phyloP scores from a whole-genome alignment of 1,284 basidiomycete genomes.

The Abortiporus biennis region DNA sequence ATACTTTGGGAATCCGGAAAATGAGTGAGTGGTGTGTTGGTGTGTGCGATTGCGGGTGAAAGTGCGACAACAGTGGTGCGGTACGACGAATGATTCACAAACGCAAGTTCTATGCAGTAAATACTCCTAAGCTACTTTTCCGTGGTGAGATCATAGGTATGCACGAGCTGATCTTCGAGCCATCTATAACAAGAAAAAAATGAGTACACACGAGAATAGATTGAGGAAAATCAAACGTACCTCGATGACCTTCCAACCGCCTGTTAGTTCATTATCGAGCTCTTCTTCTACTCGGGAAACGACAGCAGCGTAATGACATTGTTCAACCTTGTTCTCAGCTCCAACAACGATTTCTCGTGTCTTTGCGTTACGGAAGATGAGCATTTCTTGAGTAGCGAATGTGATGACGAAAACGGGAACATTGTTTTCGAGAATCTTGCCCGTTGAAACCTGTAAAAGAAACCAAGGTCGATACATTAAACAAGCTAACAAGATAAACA shows the following conservation, averaged over 20 bases:
- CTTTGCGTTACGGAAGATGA: conserved; percentile 88
- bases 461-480: background rate
- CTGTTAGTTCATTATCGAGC: conserved; percentile 87
- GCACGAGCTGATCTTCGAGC: conserved; percentile 34
- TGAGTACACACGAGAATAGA: background rate
- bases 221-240: conserved; percentile 36
- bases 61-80: background rate
- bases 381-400: conserved; percentile 92
- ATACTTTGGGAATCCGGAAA: background rate
- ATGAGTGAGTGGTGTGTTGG: background rate
- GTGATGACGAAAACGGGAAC: conserved; percentile 92
- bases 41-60: background rate
- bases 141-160: conserved; percentile 26
- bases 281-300: conserved; percentile 86
- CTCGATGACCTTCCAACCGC: conserved; percentile 98
- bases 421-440: conserved; percentile 86
- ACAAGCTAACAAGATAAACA: too few relatives aligned
- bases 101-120: background rate
- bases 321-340: conserved; percentile 84
- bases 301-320: conserved; percentile 91
- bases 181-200: conserved; percentile 24
- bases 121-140: background rate
- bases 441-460: conserved; percentile 55
- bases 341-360: conserved; percentile 85
- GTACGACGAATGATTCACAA: background rate